These are phyloP conservation scores for Coffea humblotiana DNA, from an alignment of 305 asterid species.

Conservation along the genomic window DNA sequence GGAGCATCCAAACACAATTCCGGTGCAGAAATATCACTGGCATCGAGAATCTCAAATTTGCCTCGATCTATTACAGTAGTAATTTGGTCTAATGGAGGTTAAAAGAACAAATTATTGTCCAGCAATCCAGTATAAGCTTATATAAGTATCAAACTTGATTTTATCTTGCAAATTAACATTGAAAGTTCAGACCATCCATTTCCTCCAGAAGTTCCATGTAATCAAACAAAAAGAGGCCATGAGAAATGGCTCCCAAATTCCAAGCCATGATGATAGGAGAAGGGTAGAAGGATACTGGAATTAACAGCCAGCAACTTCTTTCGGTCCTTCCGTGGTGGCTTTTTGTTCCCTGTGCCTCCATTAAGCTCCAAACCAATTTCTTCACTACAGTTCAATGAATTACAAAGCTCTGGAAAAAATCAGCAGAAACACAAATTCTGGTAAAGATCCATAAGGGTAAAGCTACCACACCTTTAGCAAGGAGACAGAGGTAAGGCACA, in stretches of 20 bases:
- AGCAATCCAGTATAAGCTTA: background rate
- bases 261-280: conserved; percentile 12
- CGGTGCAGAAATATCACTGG: conserved; percentile 43
- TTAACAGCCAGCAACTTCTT: conserved; percentile 50
- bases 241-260: conserved; percentile 3
- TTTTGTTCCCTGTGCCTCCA: conserved; percentile 47
- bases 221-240: conserved; percentile 1
- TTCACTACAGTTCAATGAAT: conserved; percentile 35
- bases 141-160: background rate
- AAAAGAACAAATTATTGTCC: conserved; percentile 38
- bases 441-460: conserved; percentile 2
- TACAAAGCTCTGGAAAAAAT: conserved; percentile 70
- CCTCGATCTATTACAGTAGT: conserved; percentile 43
- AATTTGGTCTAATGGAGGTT: conserved; percentile 59
- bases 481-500: background rate
- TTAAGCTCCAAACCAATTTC: conserved; percentile 47
- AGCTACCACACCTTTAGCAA: background rate
- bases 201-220: conserved; percentile 1
- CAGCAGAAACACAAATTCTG: conserved; percentile 12
- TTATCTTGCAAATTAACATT: background rate
- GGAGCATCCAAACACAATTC: conserved; percentile 34
- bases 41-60: conserved; percentile 36
- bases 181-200: background rate
- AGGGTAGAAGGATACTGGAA: conserved; percentile 66
- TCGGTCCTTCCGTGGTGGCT: conserved; percentile 76